Conservation (phyloP, 1,139 yeast genomes). For the Pneumocystis wakefieldiae region DNA sequence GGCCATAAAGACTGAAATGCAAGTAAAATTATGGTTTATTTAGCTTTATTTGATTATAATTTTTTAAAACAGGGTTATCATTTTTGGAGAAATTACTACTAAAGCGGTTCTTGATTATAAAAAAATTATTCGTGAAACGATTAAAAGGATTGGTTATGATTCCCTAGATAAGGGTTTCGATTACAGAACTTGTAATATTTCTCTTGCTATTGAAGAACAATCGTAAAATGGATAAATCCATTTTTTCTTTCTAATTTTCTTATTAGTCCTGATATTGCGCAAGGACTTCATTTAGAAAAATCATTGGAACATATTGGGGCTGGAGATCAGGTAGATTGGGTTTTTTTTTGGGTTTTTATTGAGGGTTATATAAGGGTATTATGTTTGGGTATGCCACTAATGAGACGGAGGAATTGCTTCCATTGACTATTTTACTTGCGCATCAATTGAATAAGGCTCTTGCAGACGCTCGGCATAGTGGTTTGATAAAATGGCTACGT, state of each 20-base stretch:
- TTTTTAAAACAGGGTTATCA: constrained; percentile 60
- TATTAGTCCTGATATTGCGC: constrained; percentile 87
- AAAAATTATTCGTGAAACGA: constrained; percentile 92
- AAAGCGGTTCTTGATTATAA: constrained; percentile 90
- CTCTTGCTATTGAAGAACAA: constrained; percentile 98
- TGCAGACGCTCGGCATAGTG: constrained; percentile 95
- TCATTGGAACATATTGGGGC: constrained; percentile 97
- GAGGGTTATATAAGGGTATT: constrained; percentile 36
- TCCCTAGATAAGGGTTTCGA: constrained; percentile 93
- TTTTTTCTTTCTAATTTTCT: not conserved
- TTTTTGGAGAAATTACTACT: constrained; percentile 98
- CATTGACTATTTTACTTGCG: constrained; percentile 83
- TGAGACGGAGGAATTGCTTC: constrained; percentile 94
- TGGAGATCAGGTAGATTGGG: constrained; percentile 58
- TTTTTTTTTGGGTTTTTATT: not conserved
- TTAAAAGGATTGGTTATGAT: constrained; percentile 97
- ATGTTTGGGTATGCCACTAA: constrained; percentile 99
- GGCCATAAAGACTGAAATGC: constrained; percentile 80
- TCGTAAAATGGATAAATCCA: not conserved
- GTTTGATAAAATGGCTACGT: constrained; percentile 89
- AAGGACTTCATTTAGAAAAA: constrained; percentile 94
- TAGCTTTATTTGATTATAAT: not conserved
- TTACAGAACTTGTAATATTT: constrained; percentile 96
- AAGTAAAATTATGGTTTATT: not conserved
- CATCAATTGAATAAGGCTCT: constrained; percentile 94